phyloP scores from a whole-genome alignment of 768 basidiomycete species.

The Tephrocybe sp. region DNA sequence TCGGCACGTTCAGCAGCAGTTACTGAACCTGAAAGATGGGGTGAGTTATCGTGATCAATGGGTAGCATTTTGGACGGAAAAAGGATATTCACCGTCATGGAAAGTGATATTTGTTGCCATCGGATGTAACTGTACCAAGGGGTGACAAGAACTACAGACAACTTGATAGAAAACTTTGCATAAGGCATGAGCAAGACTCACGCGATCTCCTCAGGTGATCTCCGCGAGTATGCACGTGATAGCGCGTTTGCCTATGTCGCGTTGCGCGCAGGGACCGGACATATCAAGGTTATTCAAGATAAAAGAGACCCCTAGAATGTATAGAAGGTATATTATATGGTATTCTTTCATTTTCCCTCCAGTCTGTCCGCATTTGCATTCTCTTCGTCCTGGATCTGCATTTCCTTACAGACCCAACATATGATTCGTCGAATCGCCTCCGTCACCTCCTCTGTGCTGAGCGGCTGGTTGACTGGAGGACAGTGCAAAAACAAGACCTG shows the following conservation, averaged over 20 bases:
- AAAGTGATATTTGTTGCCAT: conserved; percentile 65
- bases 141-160: no score
- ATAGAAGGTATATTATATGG: not conserved
- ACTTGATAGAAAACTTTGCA: not conserved
- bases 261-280: no score
- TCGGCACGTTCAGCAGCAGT: conserved; percentile 59
- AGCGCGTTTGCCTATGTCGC: not conserved
- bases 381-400: conserved; percentile 32
- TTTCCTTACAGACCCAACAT: conserved; percentile 53
- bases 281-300: no score
- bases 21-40: conserved; percentile 63
- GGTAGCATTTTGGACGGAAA: no score
- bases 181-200: conserved; percentile 17
- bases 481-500: conserved; percentile 72
- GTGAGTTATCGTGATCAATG: conserved; percentile 3
- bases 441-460: conserved; percentile 64
- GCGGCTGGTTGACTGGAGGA: conserved; percentile 63
- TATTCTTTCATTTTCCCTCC: conserved; percentile 12
- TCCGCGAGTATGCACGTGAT: not conserved
- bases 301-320: not conserved
- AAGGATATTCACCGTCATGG: conserved; percentile 19
- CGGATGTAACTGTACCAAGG: not conserved
- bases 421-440: conserved; percentile 61
- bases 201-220: conserved; percentile 19
- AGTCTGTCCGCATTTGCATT: conserved; percentile 20